Conservation (phyloP, 2,329 filamentous ascomycete genomes). For the Fusarium tricinctum region DNA sequence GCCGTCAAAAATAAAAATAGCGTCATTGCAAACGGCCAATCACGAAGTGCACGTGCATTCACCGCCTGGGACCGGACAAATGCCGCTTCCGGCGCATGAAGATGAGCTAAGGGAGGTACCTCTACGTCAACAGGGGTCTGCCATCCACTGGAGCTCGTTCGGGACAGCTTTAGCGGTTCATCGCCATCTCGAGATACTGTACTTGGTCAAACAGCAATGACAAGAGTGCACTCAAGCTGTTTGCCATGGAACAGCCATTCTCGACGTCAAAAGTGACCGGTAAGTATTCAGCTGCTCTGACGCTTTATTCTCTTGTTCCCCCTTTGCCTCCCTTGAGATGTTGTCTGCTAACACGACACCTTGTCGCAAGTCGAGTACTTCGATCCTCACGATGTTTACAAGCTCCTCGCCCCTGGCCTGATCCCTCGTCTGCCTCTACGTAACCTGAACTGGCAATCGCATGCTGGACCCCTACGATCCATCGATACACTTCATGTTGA, state of each 20-base stretch:
- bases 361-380: conserved; percentile 85
- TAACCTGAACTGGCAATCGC: conserved; percentile 97
- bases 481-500: conserved; percentile 95
- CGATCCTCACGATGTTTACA: conserved; percentile 91
- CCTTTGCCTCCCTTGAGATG: neutral
- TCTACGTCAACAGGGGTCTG: conserved; percentile 37
- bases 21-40: conserved; percentile 43
- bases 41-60: neutral
- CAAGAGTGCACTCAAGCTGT: conserved; percentile 46
- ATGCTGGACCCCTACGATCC: conserved; percentile 88
- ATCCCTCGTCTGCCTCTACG: conserved; percentile 84
- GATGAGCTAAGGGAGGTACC: conserved; percentile 43
- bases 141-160: conserved; percentile 38
- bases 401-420: conserved; percentile 82
- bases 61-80: conserved; percentile 51
- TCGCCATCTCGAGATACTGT: conserved; percentile 36
- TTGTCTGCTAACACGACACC: conserved; percentile 38
- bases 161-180: conserved; percentile 46
- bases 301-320: neutral
- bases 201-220: conserved; percentile 50
- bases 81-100: conserved; percentile 44
- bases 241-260: conserved; percentile 74
- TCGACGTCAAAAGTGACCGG: conserved; percentile 84
- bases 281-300: conserved; percentile 53
- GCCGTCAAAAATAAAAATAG: conserved; percentile 40